Evolutionary conservation across 2,329 filamentous ascomycete genomes (phyloP).

Genomic region (Aspergillus novofumigatus): DNA sequence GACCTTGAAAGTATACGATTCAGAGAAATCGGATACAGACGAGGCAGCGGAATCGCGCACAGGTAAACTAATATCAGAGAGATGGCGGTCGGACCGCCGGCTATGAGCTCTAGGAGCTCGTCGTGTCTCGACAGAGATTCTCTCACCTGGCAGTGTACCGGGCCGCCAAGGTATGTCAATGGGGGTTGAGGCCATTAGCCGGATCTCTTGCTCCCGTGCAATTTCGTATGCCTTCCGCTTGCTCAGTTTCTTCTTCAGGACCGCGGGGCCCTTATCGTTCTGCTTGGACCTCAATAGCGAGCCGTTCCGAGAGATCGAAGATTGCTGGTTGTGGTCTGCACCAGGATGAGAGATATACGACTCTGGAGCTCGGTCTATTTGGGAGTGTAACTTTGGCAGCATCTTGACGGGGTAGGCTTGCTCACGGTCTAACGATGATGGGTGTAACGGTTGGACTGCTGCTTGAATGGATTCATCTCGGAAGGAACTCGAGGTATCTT

Average conservation of each 20-base stretch:
- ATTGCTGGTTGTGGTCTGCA: slow-evolving; percentile 37
- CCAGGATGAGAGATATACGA: slow-evolving; percentile 34
- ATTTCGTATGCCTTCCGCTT: slow-evolving; percentile 73
- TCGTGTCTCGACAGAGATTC: slow-evolving; percentile 56
- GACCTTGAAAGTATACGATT: slow-evolving; percentile 73
- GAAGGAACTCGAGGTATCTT: slow-evolving; percentile 14
- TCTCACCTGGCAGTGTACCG: slow-evolving; percentile 55
- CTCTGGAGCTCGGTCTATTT: slow-evolving; percentile 9
- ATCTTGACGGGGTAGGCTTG: slow-evolving; percentile 15
- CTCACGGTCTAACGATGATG: slow-evolving; percentile 20
- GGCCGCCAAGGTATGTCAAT: slow-evolving; percentile 61
- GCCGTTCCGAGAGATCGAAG: slow-evolving; percentile 39
- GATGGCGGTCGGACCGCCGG: slow-evolving; percentile 57
- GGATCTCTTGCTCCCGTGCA: slow-evolving; percentile 81
- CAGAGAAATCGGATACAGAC: slow-evolving; percentile 69
- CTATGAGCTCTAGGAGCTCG: slow-evolving; percentile 43
- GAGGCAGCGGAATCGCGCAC: slow-evolving; percentile 71
- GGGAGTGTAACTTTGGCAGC: slow-evolving; percentile 7
- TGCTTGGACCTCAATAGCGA: slow-evolving; percentile 56
- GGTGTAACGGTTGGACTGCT: slow-evolving; percentile 12
- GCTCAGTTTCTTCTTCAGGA: slow-evolving; percentile 67
- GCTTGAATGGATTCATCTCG: slow-evolving; percentile 10
- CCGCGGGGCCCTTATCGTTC: slow-evolving; percentile 51
- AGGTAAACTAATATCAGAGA: slow-evolving; percentile 72
- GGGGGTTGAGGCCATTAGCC: slow-evolving; percentile 68